Evolutionary conservation across 495 filamentous ascomycete genomes (phyloP).

Genomic region (Hypoxylon subgilvum): DNA sequence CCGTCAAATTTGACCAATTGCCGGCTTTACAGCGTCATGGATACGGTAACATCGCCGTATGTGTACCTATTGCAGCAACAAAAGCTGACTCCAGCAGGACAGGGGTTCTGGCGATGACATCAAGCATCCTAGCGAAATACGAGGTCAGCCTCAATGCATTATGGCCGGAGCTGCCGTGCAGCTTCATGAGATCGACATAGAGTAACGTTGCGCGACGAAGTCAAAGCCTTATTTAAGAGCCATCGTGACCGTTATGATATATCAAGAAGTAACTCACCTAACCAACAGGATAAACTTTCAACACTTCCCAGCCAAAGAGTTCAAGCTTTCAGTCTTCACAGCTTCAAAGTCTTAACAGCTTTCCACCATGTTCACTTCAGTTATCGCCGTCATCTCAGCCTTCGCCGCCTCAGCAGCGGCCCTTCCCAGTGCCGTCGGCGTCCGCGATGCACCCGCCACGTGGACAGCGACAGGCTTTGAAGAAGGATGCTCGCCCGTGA

Average conservation of each 20-base stretch:
- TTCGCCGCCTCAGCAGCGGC: constrained; percentile 16
- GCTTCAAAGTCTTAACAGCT: background rate
- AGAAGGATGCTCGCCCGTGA: constrained; percentile 7
- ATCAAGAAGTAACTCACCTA: background rate
- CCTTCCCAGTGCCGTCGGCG: background rate
- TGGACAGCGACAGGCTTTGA: constrained; percentile 8
- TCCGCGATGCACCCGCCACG: constrained; percentile 9
- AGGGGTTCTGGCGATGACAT: constrained; percentile 3
- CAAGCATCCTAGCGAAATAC: constrained; percentile 1
- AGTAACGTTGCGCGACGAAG: constrained; percentile 1
- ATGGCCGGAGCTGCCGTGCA: background rate
- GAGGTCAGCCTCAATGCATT: constrained; percentile 16
- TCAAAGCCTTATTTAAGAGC: constrained; percentile 9
- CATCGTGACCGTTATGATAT: background rate
- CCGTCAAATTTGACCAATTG: constrained; percentile 1
- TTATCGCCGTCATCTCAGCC: constrained; percentile 19
- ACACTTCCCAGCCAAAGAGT: background rate
- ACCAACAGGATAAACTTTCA: constrained; percentile 6
- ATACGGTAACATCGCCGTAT: background rate
- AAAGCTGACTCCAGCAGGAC: background rate
- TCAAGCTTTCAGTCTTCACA: background rate
- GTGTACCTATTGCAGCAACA: constrained; percentile 5
- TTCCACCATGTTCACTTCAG: constrained; percentile 17
- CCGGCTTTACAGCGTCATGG: background rate
- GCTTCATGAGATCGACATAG: constrained; percentile 9